phyloP scores from a whole-genome alignment of 306 rosid species.

The Alnus glutinosa region DNA sequence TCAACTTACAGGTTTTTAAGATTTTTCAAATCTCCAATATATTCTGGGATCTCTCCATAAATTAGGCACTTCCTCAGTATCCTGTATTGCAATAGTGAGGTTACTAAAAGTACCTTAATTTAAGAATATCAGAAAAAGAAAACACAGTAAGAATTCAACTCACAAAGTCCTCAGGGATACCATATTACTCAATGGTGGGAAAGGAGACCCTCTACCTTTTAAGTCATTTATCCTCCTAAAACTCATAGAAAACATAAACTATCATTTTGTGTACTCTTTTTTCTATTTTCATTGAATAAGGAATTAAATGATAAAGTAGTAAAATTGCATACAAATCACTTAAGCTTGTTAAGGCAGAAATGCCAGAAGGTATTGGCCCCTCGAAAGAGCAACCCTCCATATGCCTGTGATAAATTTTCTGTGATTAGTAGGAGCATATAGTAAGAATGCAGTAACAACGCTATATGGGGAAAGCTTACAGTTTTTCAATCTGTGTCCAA shows the following conservation, averaged over 20 bases:
- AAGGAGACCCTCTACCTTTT: constrained; percentile 50
- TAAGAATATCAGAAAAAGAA: constrained; percentile 27
- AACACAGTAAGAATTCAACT: constrained; percentile 44
- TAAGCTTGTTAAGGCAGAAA: constrained; percentile 63
- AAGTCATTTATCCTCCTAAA: constrained; percentile 90
- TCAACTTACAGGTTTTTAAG: constrained; percentile 68
- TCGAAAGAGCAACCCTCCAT: constrained; percentile 74
- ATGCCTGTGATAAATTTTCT: constrained; percentile 49
- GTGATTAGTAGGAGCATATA: constrained; percentile 8
- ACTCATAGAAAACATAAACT: constrained; percentile 25
- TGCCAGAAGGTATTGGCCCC: constrained; percentile 86
- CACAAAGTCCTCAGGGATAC: constrained; percentile 70
- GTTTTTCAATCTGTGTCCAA: constrained; percentile 61
- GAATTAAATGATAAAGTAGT: constrained; percentile 15
- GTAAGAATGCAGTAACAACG: constrained; percentile 23
- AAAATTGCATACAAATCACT: constrained; percentile 67
- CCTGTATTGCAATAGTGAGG: constrained; percentile 26
- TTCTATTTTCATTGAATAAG: constrained; percentile 19
- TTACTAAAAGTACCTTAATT: constrained; percentile 17
- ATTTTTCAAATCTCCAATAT: constrained; percentile 33
- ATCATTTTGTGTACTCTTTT: constrained; percentile 31
- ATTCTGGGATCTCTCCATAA: constrained; percentile 42
- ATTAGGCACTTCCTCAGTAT: constrained; percentile 49
- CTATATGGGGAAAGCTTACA: constrained; percentile 53
- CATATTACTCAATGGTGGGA: constrained; percentile 65